A percentile compares a stretch with the other conserved stretches of the same genome.
phyloP scores from a whole-genome alignment of 2,329 filamentous ascomycete genomes.

The Fusarium domesticum region DNA sequence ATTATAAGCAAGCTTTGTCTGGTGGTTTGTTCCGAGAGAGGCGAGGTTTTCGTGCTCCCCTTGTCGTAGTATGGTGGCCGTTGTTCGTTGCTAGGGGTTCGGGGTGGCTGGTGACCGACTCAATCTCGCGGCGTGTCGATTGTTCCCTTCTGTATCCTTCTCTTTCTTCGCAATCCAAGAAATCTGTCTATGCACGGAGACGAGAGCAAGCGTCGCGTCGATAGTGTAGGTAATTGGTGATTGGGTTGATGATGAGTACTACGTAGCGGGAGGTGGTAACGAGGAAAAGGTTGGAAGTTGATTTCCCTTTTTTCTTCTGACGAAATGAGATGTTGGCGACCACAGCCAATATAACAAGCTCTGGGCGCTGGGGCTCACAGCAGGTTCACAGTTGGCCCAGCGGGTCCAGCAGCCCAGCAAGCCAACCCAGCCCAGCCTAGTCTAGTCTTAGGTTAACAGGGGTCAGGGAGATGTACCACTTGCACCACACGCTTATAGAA shows the following conservation, averaged over 20 bases:
- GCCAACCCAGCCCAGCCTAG: no score
- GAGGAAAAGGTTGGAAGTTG: constrained; percentile 7
- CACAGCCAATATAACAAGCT: constrained; percentile 23
- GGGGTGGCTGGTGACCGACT: constrained; percentile 20
- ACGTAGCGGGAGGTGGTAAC: not conserved
- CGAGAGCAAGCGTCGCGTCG: constrained; percentile 3
- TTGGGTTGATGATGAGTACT: not conserved
- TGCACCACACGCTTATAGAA: not conserved
- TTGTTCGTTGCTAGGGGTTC: constrained; percentile 22
- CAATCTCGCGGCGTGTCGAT: constrained; percentile 21
- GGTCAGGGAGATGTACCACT: not conserved
- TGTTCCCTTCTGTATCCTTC: not conserved
- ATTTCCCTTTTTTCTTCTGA: constrained; percentile 6
- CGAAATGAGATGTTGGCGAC: constrained; percentile 16
- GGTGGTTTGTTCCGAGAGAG: constrained; percentile 1
- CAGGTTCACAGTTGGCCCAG: constrained; percentile 15
- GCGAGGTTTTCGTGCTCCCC: constrained; percentile 17
- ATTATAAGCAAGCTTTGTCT: not conserved
- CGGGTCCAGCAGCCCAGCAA: constrained; percentile 20
- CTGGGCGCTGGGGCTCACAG: constrained; percentile 9
- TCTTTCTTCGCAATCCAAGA: not conserved
- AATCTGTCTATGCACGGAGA: not conserved
- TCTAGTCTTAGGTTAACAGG: not conserved
- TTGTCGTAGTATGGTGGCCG: constrained; percentile 17
- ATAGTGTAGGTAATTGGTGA: constrained; percentile 7